A percentile compares a stretch with the other conserved stretches of the same genome.
Evolutionary conservation across 1,139 yeast species (phyloP).

Genomic region (Yamadazyma aaseri): DNA sequence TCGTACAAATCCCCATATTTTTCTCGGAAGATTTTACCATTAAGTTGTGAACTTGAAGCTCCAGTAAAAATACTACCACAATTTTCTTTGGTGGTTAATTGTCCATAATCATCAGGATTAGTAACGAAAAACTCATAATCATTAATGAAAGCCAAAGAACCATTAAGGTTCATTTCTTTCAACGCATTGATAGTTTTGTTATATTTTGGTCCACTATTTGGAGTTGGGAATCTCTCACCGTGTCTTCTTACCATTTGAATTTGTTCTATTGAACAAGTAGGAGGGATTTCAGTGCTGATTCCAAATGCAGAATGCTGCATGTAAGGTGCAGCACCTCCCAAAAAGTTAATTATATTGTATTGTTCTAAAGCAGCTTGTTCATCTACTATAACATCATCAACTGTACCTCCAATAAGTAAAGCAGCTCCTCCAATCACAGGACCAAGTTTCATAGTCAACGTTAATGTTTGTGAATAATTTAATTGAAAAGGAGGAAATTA

Average conservation of each 20-base stretch:
- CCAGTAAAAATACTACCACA: conserved; percentile 30
- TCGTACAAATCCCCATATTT: conserved; percentile 30
- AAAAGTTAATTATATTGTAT: conserved; percentile 40
- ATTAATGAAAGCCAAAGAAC: conserved; percentile 31
- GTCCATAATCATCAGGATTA: conserved; percentile 24
- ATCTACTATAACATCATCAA: conserved; percentile 2
- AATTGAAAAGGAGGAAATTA: too few relatives aligned
- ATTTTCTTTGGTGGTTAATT: conserved; percentile 30
- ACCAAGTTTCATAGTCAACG: conserved; percentile 2
- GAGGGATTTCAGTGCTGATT: conserved; percentile 47
- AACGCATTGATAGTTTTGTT: conserved; percentile 18
- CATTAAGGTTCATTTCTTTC: conserved; percentile 19
- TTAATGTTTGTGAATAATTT: too few relatives aligned
- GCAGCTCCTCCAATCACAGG: conserved; percentile 2
- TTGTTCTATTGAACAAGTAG: conserved; percentile 55
- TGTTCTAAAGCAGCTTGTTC: conserved; percentile 5
- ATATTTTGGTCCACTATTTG: conserved; percentile 25
- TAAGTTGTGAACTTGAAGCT: conserved; percentile 30
- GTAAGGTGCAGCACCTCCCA: conserved; percentile 51
- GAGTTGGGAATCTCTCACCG: conserved; percentile 69
- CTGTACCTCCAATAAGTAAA: conserved; percentile 3
- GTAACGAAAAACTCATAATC: conserved; percentile 33
- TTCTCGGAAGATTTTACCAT: conserved; percentile 34
- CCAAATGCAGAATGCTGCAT: conserved; percentile 46
- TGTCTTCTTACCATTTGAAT: conserved; percentile 64